A percentile compares a stretch with the other conserved stretches of the same genome.
phyloP scores from a whole-genome alignment of 192 early-diverging fungal species.

The Umbelopsis sp. region DNA sequence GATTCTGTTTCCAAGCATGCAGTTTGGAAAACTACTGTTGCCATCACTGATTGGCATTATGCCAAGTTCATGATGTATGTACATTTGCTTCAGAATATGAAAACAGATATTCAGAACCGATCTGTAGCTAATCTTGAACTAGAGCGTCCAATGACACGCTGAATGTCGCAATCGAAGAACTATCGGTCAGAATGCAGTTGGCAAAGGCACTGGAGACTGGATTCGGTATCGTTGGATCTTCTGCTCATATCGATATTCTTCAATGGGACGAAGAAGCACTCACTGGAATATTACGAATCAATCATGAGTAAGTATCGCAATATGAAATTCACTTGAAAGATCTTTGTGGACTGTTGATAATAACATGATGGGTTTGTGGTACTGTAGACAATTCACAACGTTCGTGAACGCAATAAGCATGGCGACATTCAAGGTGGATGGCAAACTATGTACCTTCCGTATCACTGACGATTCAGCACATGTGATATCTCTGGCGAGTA shows the following conservation, averaged over 20 bases:
- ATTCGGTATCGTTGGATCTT: conserved; percentile 30
- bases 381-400: conserved; percentile 27
- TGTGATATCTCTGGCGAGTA: conserved; percentile 24
- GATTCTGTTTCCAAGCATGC: neutral
- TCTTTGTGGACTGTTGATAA: neutral
- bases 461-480: conserved; percentile 28
- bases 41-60: neutral
- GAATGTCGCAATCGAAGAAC: conserved; percentile 17
- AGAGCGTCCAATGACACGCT: conserved; percentile 23
- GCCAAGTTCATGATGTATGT: neutral
- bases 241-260: conserved; percentile 26
- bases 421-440: conserved; percentile 20
- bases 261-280: conserved; percentile 33
- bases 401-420: conserved; percentile 26
- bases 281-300: conserved; percentile 31
- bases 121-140: neutral
- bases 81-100: neutral
- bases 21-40: neutral
- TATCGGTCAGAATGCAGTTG: conserved; percentile 34
- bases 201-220: conserved; percentile 23
- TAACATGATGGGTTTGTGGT: neutral
- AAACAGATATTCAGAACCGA: neutral
- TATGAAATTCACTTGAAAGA: neutral
- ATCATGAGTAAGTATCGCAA: conserved; percentile 33
- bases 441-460: conserved; percentile 26